These are phyloP conservation scores for Colletotrichum tofieldiae DNA, from an alignment of 2,329 filamentous ascomycete species.

Conservation along the genomic window DNA sequence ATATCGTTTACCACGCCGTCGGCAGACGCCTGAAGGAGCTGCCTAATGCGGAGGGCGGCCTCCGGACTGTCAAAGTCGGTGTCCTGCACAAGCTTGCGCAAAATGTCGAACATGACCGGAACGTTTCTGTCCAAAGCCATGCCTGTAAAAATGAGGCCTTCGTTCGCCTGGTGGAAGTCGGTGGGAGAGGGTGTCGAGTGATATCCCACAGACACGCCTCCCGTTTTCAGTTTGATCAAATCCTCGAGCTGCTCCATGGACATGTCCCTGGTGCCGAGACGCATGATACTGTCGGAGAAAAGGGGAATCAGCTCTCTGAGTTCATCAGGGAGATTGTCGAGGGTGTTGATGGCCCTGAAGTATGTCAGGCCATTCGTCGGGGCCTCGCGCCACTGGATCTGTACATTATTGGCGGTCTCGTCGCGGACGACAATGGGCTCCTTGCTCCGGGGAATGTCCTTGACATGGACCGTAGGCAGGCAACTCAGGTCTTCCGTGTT, in stretches of 20 bases:
- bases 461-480: constrained; percentile 88
- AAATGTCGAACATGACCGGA: constrained; percentile 89
- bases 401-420: constrained; percentile 74
- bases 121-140: constrained; percentile 93
- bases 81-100: constrained; percentile 85
- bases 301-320: constrained; percentile 88
- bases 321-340: constrained; percentile 87
- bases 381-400: constrained; percentile 91
- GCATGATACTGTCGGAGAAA: constrained; percentile 94
- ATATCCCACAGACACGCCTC: constrained; percentile 88
- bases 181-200: constrained; percentile 85
- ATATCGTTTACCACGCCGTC: constrained; percentile 94
- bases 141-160: constrained; percentile 88
- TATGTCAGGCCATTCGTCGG: constrained; percentile 97
- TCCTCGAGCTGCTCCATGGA: constrained; percentile 97
- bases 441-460: constrained; percentile 87
- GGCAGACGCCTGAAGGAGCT: constrained; percentile 88
- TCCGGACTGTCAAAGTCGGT: constrained; percentile 91
- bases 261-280: constrained; percentile 88
- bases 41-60: constrained; percentile 85
- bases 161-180: constrained; percentile 78
- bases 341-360: constrained; percentile 88
- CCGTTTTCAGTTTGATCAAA: constrained; percentile 95
- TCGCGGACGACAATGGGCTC: constrained; percentile 75
- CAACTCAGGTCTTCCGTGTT: constrained; percentile 89